Base-by-base conservation (phyloP, 2,329 filamentous ascomycete species). In the Corinectria fuckeliana region DNA sequence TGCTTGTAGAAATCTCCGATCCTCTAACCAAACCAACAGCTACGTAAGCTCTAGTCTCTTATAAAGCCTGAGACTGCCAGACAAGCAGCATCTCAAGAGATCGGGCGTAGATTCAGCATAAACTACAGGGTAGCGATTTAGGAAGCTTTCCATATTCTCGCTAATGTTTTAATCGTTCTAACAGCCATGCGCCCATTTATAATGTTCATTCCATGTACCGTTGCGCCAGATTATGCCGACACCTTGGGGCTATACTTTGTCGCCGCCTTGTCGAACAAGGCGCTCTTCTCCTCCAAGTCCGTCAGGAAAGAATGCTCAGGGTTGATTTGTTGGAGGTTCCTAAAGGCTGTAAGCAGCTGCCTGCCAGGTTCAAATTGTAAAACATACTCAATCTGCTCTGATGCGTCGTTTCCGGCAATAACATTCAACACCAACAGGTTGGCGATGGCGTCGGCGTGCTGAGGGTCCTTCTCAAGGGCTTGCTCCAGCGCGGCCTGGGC, bases 171-270 rank as follows among this genome's bases (percentile, higher is more conserved):
- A 53, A 66, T 66, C 51, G 53, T 70, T n/a, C 63, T 68, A 69
- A 63, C 58, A 70, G 61, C 60, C 65, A 64, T 73, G 66, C 67
- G 67, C 70, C 70, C 57, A 59, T 74, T n/a, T 68, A 71, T 74
- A 62, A 72, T 66, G 68, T 62, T 70, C 70, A 67, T 69, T 69
- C 61, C 56, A 59, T 63, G 51, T 50, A 58, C 30, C 55, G 44
- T 55, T 53, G 18, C 39, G 20, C 44, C 41, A 60, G 56, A 58
- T 67, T 68, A 78, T 61, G 84, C 82, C 61, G 88, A 83, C 62
- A 92, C 92, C 81, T 94, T 97, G 30, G 93, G 85, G 66, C 87
- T 89, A 77, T 95, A 98, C 79, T 96, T 98, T 23, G 86, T 82
- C 18, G 91, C 91, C 11, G 93, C 93, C 70, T 88, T 88, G 75